Conservation (phyloP, 352 stramenopile genomes). For the Phytophthora pini region DNA sequence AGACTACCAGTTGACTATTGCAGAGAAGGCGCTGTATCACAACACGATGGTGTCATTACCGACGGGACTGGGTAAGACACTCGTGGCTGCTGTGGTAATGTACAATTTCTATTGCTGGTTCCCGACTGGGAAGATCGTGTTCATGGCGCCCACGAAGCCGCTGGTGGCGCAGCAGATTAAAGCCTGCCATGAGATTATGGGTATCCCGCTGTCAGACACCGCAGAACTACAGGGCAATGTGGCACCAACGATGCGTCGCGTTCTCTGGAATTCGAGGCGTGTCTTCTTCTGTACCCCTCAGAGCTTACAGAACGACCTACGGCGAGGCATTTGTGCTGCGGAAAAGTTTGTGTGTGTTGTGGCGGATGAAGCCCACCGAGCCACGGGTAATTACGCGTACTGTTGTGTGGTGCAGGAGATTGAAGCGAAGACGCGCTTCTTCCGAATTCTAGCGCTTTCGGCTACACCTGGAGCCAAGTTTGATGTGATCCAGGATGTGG, state of each 20-base stretch:
- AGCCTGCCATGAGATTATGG: slow-evolving; percentile 95
- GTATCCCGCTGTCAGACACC: slow-evolving; percentile 90
- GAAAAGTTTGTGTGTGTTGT: slow-evolving; percentile 96
- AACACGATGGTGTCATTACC: slow-evolving; percentile 99
- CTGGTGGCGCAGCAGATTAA: slow-evolving; percentile 98
- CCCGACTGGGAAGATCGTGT: slow-evolving; percentile 94
- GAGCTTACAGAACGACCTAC: slow-evolving; percentile 97
- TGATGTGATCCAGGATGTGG: slow-evolving; percentile 95
- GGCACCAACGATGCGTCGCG: slow-evolving; percentile 61
- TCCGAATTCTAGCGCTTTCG: slow-evolving; percentile 95
- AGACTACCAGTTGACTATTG: slow-evolving; percentile 96
- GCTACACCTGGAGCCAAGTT: slow-evolving; percentile 97
- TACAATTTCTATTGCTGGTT: slow-evolving; percentile 99
- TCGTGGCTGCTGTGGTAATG: slow-evolving; percentile 99
- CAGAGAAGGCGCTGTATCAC: slow-evolving; percentile 92
- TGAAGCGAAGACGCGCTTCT: slow-evolving; percentile 72
- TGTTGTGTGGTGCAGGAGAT: slow-evolving; percentile 90
- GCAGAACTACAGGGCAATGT: slow-evolving; percentile 89
- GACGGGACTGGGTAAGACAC: slow-evolving; percentile 99
- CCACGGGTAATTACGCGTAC: slow-evolving; percentile 97
- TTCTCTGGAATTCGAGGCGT: slow-evolving; percentile 92
- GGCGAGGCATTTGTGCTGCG: slow-evolving; percentile 75
- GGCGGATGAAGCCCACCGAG: slow-evolving; percentile 97
- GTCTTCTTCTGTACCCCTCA: slow-evolving; percentile 99
- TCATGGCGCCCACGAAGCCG: slow-evolving; percentile 98